Conservation (phyloP, 225 moss, liverwort and hornwort species). For the Pseudisothecium myosuroides region DNA sequence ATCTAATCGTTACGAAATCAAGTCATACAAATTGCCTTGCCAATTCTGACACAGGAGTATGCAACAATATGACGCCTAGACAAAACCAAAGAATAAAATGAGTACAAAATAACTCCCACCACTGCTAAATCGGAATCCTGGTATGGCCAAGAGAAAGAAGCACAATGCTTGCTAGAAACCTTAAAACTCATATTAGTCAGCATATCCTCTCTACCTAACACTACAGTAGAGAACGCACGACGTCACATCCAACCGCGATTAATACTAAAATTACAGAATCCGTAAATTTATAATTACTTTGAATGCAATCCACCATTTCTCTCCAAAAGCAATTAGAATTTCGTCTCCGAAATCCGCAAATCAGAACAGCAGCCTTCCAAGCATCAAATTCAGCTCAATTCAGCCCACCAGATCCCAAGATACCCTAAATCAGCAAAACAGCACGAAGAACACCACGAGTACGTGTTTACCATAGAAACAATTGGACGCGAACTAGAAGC, state of each 20-base stretch:
- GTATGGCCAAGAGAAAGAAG: background rate
- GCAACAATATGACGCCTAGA: background rate
- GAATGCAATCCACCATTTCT: background rate
- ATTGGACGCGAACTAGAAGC: constrained; percentile 6
- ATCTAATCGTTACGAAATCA: background rate
- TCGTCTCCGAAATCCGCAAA: background rate
- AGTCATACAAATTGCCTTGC: background rate
- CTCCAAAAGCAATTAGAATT: background rate
- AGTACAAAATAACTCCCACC: background rate
- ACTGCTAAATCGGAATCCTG: background rate
- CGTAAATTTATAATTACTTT: background rate
- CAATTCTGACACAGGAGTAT: background rate
- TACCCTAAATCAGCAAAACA: background rate
- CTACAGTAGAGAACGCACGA: background rate
- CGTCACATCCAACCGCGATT: background rate
- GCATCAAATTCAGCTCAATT: background rate
- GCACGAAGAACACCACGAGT: background rate
- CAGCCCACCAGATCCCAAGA: background rate
- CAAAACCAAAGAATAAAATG: background rate
- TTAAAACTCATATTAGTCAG: background rate
- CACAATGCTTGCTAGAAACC: background rate
- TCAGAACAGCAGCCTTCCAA: background rate
- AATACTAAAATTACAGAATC: background rate
- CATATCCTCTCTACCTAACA: background rate
- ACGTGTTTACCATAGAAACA: constrained; percentile 25